Base-by-base conservation (phyloP, 305 asterid genomes). In the Plantago lanceolata region DNA sequence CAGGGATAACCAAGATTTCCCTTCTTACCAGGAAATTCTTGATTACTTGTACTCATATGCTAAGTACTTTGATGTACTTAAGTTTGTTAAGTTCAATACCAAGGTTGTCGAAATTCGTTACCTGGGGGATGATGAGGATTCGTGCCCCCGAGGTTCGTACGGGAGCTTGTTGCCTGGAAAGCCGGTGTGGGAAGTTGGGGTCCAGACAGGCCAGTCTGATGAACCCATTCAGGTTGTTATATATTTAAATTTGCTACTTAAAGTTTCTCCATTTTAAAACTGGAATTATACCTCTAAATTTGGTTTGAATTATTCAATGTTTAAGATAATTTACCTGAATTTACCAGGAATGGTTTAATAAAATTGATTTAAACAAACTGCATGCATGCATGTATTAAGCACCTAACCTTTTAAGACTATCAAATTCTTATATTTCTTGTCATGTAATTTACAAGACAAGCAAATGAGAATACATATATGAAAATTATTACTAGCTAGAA, bases 111-210 rank as follows among this genome's bases (percentile, higher is more conserved):
- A 86, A 68, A 84, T 90, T 48, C 84, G 82, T 6, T 90, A 72
- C 61, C 21, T 78, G 12, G 93, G 89, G 19, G 81, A 74, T 28
- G n/a, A 18, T 24, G 69, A 61, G 0, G 67, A 29, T n/a, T 57
- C 70, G 2, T 80, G 58, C 8, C 40, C 40, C 40, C 40, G 40
- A 6, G 83, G 82, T 9, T 14, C 2, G 20, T 79, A 74, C 52
- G 87, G 88, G 11, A 52, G 65, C 52, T 66, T 87, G 21, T 72
- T 85, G 57, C 45, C 81, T 29, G 95, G 92, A 15, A 77, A 58
- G 21, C 93, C 96, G 0, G 79, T 78, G 26, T 90, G 97, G 97
- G 93, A 87, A 69, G 93, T 90, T 71, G 88, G 87, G 45, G 88
- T 87, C 47, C 79, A 43, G 63, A 74, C 79, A 49, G 40, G n/a